These are phyloP conservation scores for Hanseniaspora taiwanica DNA, from an alignment of 805 yeast genomes.

Conservation along the genomic window DNA sequence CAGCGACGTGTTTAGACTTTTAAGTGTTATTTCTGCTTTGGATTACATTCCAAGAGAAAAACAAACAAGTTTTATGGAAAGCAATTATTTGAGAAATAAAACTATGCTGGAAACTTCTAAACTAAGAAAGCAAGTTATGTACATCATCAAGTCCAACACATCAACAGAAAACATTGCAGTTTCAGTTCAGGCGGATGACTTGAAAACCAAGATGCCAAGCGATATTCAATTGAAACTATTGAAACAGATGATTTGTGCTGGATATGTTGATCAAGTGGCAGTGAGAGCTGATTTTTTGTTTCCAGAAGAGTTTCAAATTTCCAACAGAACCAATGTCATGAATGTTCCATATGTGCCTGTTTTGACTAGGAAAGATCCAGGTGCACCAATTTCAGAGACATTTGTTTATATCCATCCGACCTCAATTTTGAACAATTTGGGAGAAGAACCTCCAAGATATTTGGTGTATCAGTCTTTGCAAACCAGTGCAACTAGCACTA, in stretches of 20 bases:
- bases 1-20: constrained; percentile 61
- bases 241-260: constrained; percentile 87
- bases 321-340: constrained; percentile 44
- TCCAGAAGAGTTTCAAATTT: constrained; percentile 45
- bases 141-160: constrained; percentile 57
- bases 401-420: constrained; percentile 69
- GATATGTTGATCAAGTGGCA: constrained; percentile 84
- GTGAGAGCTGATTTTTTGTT: constrained; percentile 61
- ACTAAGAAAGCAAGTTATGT: constrained; percentile 64
- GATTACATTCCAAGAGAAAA: constrained; percentile 52
- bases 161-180: constrained; percentile 47
- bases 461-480: constrained; percentile 62
- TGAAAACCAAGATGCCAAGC: constrained; percentile 54
- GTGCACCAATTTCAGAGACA: constrained; percentile 32
- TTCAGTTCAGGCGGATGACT: constrained; percentile 27
- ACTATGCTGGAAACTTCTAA: constrained; percentile 76
- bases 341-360: constrained; percentile 56
- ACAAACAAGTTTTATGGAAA: constrained; percentile 35
- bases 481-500: constrained; percentile 33
- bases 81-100: constrained; percentile 63
- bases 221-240: constrained; percentile 59
- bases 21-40: constrained; percentile 78
- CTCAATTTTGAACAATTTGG: constrained; percentile 47
- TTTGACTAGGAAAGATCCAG: constrained; percentile 24
- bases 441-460: constrained; percentile 67